Evolutionary conservation across 148 eudicot species (phyloP).

Genomic region (Fallopia convolvulus): DNA sequence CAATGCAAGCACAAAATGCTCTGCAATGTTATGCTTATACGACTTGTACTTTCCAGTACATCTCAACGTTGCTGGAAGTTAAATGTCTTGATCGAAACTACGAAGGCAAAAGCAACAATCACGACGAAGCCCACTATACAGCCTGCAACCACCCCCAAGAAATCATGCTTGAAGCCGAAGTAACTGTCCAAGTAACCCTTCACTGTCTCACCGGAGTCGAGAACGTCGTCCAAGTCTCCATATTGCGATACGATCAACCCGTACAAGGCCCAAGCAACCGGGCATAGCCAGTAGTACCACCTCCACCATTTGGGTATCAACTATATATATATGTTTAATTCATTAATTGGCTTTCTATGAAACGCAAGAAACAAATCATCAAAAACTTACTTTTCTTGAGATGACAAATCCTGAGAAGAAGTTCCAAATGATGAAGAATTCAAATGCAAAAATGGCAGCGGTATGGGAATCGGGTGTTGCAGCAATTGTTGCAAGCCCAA

Average conservation of each 20-base stretch:
- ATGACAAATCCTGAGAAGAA: slow-evolving; percentile 36
- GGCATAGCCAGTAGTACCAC: slow-evolving; percentile 8
- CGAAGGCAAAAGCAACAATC: neutral
- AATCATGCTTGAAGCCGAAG: slow-evolving; percentile 4
- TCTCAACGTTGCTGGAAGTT: slow-evolving; percentile 3
- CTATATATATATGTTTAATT: slow-evolving; percentile 7
- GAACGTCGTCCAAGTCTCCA: neutral
- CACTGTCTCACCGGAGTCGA: neutral
- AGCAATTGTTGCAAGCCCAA: slow-evolving; percentile 37
- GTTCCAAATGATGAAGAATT: slow-evolving; percentile 27
- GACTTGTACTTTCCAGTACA: too few relatives aligned
- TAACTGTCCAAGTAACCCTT: neutral
- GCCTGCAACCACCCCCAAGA: slow-evolving; percentile 4
- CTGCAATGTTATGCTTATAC: too few relatives aligned
- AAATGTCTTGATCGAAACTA: neutral
- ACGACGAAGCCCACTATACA: neutral
- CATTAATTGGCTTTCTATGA: too few relatives aligned
- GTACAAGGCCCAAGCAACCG: slow-evolving; percentile 10
- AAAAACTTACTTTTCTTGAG: slow-evolving; percentile 30
- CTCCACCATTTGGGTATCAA: slow-evolving; percentile 26
- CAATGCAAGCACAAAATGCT: too few relatives aligned
- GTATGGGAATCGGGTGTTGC: slow-evolving; percentile 26
- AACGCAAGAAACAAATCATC: neutral
- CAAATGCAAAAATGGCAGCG: slow-evolving; percentile 21
- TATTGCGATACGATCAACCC: neutral